Evolutionary conservation across 2,329 filamentous ascomycete genomes (phyloP).

Genomic region (Ilyonectria robusta): DNA sequence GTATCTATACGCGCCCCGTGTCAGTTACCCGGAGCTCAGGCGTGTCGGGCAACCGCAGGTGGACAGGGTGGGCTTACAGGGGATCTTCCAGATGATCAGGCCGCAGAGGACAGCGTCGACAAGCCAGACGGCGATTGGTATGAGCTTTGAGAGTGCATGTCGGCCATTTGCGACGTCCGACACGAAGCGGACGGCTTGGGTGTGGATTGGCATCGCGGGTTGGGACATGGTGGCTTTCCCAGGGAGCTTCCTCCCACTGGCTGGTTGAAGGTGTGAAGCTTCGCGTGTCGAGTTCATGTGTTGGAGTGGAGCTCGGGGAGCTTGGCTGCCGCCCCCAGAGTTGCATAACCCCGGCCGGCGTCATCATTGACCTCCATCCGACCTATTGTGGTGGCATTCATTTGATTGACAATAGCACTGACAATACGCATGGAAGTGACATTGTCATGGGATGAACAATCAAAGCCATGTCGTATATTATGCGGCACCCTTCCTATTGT

Average conservation of each 20-base stretch:
- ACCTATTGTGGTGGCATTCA: neutral
- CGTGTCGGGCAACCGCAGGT: neutral
- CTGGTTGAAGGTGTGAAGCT: conserved; percentile 37
- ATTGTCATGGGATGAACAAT: neutral
- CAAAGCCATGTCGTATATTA: neutral
- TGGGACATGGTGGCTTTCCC: conserved; percentile 47
- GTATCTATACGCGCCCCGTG: conserved; percentile 72
- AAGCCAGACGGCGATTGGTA: conserved; percentile 75
- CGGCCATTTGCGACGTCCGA: conserved; percentile 64
- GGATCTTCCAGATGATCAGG: conserved; percentile 83
- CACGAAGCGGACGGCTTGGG: conserved; percentile 50
- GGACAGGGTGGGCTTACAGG: conserved; percentile 74
- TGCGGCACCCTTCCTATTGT: neutral
- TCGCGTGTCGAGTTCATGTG: conserved; percentile 24
- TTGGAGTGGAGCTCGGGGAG: conserved; percentile 36
- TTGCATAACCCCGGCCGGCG: conserved; percentile 43
- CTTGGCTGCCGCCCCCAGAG: conserved; percentile 40
- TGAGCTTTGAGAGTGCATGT: conserved; percentile 63
- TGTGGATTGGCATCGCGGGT: conserved; percentile 40
- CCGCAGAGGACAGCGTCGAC: conserved; percentile 80
- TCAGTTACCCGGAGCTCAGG: conserved; percentile 25
- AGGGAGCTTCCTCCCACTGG: conserved; percentile 9
- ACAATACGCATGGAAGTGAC: too few species aligned
- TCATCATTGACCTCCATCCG: neutral
- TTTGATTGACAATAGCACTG: neutral